These are phyloP conservation scores for Malus hybrid DNA, from an alignment of 331 rosid genomes.

Conservation along the genomic window DNA sequence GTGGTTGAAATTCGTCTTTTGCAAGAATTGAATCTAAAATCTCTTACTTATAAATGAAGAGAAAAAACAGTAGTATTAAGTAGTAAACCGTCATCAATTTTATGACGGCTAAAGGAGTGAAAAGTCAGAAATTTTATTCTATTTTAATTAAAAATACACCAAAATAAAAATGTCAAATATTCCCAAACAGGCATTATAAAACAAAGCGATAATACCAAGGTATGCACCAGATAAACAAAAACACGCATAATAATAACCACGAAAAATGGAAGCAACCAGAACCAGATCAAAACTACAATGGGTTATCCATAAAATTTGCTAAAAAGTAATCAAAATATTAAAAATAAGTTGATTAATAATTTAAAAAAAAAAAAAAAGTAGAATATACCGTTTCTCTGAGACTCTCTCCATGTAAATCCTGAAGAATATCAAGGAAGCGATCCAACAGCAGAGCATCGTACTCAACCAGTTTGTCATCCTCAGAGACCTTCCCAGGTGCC, in stretches of 20 bases:
- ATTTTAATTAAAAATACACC: too few relatives aligned
- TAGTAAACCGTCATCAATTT: background rate
- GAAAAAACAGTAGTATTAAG: too few relatives aligned
- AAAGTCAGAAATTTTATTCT: too few relatives aligned
- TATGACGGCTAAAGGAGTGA: background rate
- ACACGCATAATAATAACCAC: too few relatives aligned
- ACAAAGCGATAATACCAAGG: constrained; percentile 9
- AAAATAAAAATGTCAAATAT: background rate
- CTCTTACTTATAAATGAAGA: too few relatives aligned
- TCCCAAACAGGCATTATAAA: too few relatives aligned
- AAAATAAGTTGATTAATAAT: background rate
- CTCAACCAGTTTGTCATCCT: constrained; percentile 92
- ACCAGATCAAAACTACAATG: constrained; percentile 3
- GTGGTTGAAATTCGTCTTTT: too few relatives aligned
- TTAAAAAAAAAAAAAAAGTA: too few relatives aligned
- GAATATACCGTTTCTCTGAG: constrained; percentile 84
- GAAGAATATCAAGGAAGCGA: constrained; percentile 95
- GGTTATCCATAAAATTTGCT: background rate
- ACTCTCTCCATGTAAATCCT: constrained; percentile 90
- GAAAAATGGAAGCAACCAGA: background rate
- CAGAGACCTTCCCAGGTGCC: constrained; percentile 89
- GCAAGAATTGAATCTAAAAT: accelerated
- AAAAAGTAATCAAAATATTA: background rate
- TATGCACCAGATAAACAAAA: background rate
- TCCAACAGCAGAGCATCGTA: constrained; percentile 90